phyloP scores from a whole-genome alignment of 225 moss, liverwort and hornwort species.

The Neckera pumila region DNA sequence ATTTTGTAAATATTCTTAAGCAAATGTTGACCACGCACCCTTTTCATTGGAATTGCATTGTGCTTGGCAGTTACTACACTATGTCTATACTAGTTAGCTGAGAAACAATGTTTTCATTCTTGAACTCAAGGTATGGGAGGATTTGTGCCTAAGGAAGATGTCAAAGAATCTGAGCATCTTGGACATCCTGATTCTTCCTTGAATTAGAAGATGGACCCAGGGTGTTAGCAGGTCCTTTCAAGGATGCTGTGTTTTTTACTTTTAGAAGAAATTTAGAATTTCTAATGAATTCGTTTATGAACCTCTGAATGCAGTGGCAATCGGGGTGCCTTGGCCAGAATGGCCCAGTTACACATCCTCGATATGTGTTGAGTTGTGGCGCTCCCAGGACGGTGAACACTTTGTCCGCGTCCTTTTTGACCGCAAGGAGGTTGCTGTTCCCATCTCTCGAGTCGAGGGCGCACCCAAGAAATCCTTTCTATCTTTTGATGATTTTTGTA shows the following conservation, averaged over 20 bases:
- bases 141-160: not conserved
- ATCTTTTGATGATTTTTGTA: constrained; percentile 25
- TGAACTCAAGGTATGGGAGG: not conserved
- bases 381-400: not conserved
- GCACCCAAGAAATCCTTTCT: constrained; percentile 20
- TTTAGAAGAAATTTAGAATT: not conserved
- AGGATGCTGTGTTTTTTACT: not conserved
- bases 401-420: constrained; percentile 33
- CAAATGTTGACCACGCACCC: not conserved
- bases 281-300: not conserved
- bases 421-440: constrained; percentile 24
- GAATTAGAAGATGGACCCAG: not conserved
- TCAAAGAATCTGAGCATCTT: not conserved
- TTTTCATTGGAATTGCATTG: not conserved
- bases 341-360: constrained; percentile 49
- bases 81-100: too few species aligned
- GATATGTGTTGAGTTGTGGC: constrained; percentile 40
- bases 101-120: not conserved
- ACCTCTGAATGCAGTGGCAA: constrained; percentile 16
- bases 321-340: constrained; percentile 31
- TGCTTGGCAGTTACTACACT: not conserved
- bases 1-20: not conserved
- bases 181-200: not conserved
- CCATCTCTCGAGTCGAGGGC: constrained; percentile 10
- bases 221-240: not conserved